Conservation (phyloP, 2,329 filamentous ascomycete genomes). For the Colletotrichum sp. region DNA sequence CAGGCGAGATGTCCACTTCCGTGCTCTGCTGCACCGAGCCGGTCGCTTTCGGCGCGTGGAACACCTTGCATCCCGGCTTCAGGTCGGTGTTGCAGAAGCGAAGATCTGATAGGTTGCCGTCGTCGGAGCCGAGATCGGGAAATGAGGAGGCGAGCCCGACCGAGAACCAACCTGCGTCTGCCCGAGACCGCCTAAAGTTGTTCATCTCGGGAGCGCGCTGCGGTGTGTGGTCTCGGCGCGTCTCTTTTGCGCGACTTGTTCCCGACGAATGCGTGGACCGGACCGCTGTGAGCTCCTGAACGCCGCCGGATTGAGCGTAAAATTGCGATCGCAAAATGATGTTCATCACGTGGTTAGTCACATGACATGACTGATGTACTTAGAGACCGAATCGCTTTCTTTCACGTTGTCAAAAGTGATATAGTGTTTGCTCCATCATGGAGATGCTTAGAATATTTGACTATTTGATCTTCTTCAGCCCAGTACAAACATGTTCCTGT, state of each 20-base stretch:
- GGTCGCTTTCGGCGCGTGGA: constrained; percentile 50
- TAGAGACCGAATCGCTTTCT: fast-evolving
- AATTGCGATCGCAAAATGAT: background rate
- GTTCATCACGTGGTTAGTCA: background rate
- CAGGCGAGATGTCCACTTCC: constrained; percentile 40
- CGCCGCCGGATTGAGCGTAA: background rate
- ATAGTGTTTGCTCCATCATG: fast-evolving
- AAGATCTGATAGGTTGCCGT: constrained; percentile 42
- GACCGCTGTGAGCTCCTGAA: background rate
- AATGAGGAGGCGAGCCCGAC: constrained; percentile 61
- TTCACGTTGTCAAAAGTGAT: background rate
- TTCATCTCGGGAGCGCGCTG: constrained; percentile 25
- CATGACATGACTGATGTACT: background rate
- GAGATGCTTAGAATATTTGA: fast-evolving
- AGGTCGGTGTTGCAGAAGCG: constrained; percentile 42
- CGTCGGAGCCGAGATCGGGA: constrained; percentile 52
- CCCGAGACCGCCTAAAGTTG: constrained; percentile 26
- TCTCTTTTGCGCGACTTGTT: background rate
- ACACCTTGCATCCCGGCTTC: constrained; percentile 65
- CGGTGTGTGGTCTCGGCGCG: background rate
- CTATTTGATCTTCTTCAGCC: background rate
- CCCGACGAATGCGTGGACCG: background rate
- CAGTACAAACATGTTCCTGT: background rate
- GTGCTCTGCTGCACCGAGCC: constrained; percentile 33
- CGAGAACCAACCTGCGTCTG: constrained; percentile 52